A percentile compares a stretch with the other conserved stretches of the same genome.
Conservation (phyloP, 1,284 basidiomycete species). For the Termitomyces sp. region DNA sequence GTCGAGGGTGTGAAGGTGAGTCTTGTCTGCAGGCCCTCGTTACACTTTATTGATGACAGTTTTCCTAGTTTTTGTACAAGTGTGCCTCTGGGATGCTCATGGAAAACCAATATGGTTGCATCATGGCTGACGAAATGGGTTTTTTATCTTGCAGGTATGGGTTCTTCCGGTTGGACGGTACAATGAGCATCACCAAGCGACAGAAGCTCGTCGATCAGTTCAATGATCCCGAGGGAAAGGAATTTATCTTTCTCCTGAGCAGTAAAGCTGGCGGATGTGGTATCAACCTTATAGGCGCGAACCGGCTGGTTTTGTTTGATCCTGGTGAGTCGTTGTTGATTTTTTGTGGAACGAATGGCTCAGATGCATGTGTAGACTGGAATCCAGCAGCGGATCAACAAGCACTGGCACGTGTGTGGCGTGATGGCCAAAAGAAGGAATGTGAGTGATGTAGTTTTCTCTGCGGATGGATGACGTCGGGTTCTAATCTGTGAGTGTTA, state of each 20-base stretch:
- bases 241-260: constrained; percentile 94
- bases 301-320: constrained; percentile 93
- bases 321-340: constrained; percentile 57
- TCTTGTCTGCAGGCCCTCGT: constrained; percentile 5
- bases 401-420: constrained; percentile 97
- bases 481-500: constrained; percentile 27
- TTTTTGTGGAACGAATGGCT: not conserved
- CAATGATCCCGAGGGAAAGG: constrained; percentile 92
- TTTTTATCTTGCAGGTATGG: constrained; percentile 71
- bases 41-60: constrained; percentile 2
- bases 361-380: constrained; percentile 71
- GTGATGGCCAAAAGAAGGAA: constrained; percentile 99
- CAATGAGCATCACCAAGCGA: constrained; percentile 90
- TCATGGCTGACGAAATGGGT: constrained; percentile 99
- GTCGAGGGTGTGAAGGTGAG: constrained; percentile 94
- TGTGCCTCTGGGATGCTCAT: constrained; percentile 93
- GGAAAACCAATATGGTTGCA: constrained; percentile 92
- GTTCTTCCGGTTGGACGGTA: constrained; percentile 90
- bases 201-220: constrained; percentile 98
- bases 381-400: constrained; percentile 99
- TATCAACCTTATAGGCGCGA: constrained; percentile 97
- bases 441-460: constrained; percentile 48
- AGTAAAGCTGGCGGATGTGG: constrained; percentile 98
- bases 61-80: constrained; percentile 81
- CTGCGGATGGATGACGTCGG: not conserved